These are phyloP conservation scores for Podospora australis DNA, from an alignment of 495 filamentous ascomycete genomes.

Conservation along the genomic window DNA sequence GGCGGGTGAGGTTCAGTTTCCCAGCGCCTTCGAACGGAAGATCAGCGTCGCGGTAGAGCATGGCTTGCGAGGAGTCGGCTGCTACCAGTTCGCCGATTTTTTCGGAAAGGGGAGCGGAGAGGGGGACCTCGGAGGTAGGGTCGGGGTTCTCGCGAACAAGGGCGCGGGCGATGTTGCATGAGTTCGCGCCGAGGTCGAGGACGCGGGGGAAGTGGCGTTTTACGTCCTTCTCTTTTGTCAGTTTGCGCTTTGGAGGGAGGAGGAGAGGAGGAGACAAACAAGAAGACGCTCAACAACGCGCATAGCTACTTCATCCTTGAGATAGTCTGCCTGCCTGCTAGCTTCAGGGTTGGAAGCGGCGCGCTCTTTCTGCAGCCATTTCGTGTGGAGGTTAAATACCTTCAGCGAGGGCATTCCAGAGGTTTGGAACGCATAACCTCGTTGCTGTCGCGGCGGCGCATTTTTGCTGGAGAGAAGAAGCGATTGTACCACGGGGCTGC, in stretches of 20 bases:
- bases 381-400: slow-evolving; percentile 83
- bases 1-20: slow-evolving; percentile 64
- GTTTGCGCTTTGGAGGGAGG: not conserved
- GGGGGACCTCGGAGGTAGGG: slow-evolving; percentile 41
- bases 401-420: slow-evolving; percentile 62
- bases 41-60: slow-evolving; percentile 77
- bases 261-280: slow-evolving; percentile 37
- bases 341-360: slow-evolving; percentile 62
- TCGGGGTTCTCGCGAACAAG: slow-evolving; percentile 64
- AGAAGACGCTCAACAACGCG: slow-evolving; percentile 82
- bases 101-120: slow-evolving; percentile 56
- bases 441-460: slow-evolving; percentile 16
- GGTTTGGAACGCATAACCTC: slow-evolving; percentile 69
- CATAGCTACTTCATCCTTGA: slow-evolving; percentile 83
- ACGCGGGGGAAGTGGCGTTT: slow-evolving; percentile 77
- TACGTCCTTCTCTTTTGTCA: slow-evolving; percentile 58
- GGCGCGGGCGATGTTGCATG: slow-evolving; percentile 84
- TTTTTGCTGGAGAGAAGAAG: not conserved
- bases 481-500: slow-evolving; percentile 7
- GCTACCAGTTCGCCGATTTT: slow-evolving; percentile 67
- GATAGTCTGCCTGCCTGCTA: slow-evolving; percentile 78
- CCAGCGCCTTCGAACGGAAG: slow-evolving; percentile 73
- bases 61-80: slow-evolving; percentile 67
- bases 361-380: slow-evolving; percentile 86
- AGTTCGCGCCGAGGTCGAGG: slow-evolving; percentile 92